phyloP scores from a whole-genome alignment of 2,329 filamentous ascomycete genomes.

The Cladosporium halotolerans region DNA sequence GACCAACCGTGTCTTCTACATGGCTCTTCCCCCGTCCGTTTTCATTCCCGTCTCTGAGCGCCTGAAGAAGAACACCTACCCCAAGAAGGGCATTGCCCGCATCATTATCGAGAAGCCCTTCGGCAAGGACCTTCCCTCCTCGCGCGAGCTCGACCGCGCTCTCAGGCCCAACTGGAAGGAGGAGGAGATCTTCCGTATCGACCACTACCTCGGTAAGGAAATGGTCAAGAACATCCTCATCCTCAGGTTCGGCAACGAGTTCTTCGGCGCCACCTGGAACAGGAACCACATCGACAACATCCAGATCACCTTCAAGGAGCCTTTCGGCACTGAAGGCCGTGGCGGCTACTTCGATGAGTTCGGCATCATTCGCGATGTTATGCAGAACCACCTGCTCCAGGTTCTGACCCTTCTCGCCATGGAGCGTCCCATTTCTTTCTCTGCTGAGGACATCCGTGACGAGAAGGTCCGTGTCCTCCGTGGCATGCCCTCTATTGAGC shows the following conservation, averaged over 20 bases:
- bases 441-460: constrained; percentile 94
- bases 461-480: constrained; percentile 97
- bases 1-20: constrained; percentile 94
- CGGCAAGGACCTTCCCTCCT: constrained; percentile 92
- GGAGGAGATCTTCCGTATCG: constrained; percentile 97
- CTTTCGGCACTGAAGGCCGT: constrained; percentile 94
- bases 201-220: constrained; percentile 98
- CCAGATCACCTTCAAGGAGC: constrained; percentile 99
- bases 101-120: constrained; percentile 99
- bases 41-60: constrained; percentile 98
- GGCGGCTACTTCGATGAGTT: constrained; percentile 99
- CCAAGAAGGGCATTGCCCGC: constrained; percentile 78
- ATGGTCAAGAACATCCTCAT: constrained; percentile 99
- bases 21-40: constrained; percentile 94
- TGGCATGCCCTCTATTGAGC: constrained; percentile 88
- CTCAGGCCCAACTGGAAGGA: constrained; percentile 97
- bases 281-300: constrained; percentile 98
- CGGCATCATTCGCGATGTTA: constrained; percentile 97
- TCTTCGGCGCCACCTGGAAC: constrained; percentile 98
- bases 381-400: constrained; percentile 98
- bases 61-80: constrained; percentile 95
- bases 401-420: constrained; percentile 93
- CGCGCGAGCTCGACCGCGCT: constrained; percentile 87
- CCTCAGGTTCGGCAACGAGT: constrained; percentile 95
- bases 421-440: constrained; percentile 98